A percentile compares a stretch with the other conserved stretches of the same genome.
Evolutionary conservation across 345 rosid species (phyloP).

Genomic region (Crucihimalaya himalaica): DNA sequence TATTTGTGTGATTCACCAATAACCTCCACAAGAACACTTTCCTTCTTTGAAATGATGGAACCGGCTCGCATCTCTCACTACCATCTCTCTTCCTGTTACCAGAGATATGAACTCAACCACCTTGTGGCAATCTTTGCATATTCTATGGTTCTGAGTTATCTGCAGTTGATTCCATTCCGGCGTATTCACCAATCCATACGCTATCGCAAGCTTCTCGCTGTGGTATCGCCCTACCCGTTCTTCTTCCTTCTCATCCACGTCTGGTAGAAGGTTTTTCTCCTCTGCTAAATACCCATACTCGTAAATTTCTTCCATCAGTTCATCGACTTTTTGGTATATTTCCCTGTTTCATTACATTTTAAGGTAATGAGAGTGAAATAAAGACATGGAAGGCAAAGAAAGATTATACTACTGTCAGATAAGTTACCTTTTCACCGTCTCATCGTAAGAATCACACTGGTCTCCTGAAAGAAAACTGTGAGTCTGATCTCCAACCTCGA

Average conservation of each 20-base stretch:
- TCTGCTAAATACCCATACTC: constrained; percentile 53
- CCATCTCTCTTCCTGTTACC: constrained; percentile 61
- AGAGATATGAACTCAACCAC: constrained; percentile 65
- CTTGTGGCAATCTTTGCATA: constrained; percentile 73
- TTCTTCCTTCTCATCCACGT: constrained; percentile 69
- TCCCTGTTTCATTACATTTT: constrained; percentile 40
- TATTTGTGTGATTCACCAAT: constrained; percentile 56
- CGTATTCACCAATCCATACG: constrained; percentile 70
- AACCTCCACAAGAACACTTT: constrained; percentile 82
- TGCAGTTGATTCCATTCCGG: constrained; percentile 60
- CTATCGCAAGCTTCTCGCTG: constrained; percentile 82
- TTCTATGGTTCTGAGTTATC: constrained; percentile 79
- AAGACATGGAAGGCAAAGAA: neutral
- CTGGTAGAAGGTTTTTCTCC: constrained; percentile 61
- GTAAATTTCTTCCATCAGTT: constrained; percentile 59
- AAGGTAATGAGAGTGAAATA: neutral
- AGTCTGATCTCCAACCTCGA: constrained; percentile 57
- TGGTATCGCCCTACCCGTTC: constrained; percentile 47
- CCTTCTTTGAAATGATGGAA: constrained; percentile 83
- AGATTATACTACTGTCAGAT: neutral
- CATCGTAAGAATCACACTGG: constrained; percentile 47
- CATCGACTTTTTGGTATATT: constrained; percentile 64
- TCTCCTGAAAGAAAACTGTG: constrained; percentile 72
- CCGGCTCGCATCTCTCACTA: constrained; percentile 75
- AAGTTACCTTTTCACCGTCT: constrained; percentile 23